phyloP scores from a whole-genome alignment of 176 grass and related monocot species.

The Tuctoria greenei region DNA sequence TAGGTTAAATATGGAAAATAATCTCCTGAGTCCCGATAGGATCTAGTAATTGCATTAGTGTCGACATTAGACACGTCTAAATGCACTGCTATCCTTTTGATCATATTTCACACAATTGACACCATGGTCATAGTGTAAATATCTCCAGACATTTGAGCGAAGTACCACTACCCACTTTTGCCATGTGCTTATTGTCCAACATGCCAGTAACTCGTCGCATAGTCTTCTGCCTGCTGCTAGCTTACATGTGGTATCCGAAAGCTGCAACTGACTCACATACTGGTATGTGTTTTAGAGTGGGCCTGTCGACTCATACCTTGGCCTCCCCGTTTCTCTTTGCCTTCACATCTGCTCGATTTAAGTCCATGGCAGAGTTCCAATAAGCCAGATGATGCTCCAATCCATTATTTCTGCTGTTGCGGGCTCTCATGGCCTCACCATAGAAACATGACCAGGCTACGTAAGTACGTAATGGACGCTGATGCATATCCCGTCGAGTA shows the following conservation, averaged over 20 bases:
- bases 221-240: constrained; percentile 32
- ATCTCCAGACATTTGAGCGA: constrained; percentile 2
- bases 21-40: constrained; percentile 17
- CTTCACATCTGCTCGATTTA: constrained; percentile 33
- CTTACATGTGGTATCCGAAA: constrained; percentile 26
- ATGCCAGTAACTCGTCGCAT: constrained; percentile 23
- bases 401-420: constrained; percentile 16
- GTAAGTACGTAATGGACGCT: constrained; percentile 14
- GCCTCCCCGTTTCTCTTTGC: constrained; percentile 26
- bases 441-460: constrained; percentile 33
- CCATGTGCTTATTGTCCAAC: constrained; percentile 25
- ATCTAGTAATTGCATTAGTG: constrained; percentile 21
- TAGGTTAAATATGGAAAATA: constrained; percentile 31
- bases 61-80: not conserved
- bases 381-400: constrained; percentile 31
- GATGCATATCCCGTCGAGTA: constrained; percentile 36
- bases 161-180: constrained; percentile 14
- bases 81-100: not conserved
- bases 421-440: constrained; percentile 27
- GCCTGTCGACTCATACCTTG: constrained; percentile 28
- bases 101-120: constrained; percentile 5
- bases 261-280: constrained; percentile 25
- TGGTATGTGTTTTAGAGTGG: constrained; percentile 31
- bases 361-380: constrained; percentile 32
- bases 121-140: constrained; percentile 13